Percentiles rank a stretch among this genome's conserved stretches.
Evolutionary conservation across 192 early-diverging fungal species (phyloP).

Genomic region (Podila clonocystis): DNA sequence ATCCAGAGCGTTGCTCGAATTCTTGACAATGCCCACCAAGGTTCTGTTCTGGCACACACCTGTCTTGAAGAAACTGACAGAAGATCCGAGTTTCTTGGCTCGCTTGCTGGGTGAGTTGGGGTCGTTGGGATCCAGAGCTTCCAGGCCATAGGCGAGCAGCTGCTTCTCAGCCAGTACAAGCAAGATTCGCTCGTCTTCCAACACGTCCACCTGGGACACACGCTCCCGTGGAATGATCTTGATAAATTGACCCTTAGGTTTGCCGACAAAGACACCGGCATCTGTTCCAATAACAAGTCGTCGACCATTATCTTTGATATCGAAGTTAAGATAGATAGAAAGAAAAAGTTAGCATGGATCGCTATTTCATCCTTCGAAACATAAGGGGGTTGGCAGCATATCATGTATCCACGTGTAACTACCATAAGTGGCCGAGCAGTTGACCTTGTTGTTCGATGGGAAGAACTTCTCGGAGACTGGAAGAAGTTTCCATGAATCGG

Average conservation of each 20-base stretch:
- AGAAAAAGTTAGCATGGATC: background rate
- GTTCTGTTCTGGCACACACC: constrained; percentile 51
- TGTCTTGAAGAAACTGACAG: constrained; percentile 65
- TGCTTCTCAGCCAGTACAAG: constrained; percentile 83
- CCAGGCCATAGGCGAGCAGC: constrained; percentile 79
- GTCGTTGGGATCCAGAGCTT: constrained; percentile 77
- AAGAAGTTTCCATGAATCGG: constrained; percentile 63
- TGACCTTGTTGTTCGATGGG: constrained; percentile 62
- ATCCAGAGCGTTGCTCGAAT: constrained; percentile 42
- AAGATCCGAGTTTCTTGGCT: constrained; percentile 54
- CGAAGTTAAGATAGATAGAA: constrained; percentile 2
- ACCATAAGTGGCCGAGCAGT: constrained; percentile 62
- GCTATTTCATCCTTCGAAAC: background rate
- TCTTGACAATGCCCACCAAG: constrained; percentile 52
- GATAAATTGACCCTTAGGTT: constrained; percentile 57
- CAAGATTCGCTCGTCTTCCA: constrained; percentile 83
- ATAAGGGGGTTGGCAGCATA: background rate
- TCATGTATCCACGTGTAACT: constrained; percentile 10
- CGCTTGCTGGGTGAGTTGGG: constrained; percentile 59
- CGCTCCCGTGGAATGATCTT: constrained; percentile 76
- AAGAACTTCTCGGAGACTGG: constrained; percentile 65
- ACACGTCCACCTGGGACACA: constrained; percentile 87
- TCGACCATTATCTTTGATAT: constrained; percentile 63
- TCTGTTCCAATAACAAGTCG: constrained; percentile 87
- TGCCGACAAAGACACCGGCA: constrained; percentile 81